Conservation (phyloP, 1,284 basidiomycete species). For the Agaricales sp. region DNA sequence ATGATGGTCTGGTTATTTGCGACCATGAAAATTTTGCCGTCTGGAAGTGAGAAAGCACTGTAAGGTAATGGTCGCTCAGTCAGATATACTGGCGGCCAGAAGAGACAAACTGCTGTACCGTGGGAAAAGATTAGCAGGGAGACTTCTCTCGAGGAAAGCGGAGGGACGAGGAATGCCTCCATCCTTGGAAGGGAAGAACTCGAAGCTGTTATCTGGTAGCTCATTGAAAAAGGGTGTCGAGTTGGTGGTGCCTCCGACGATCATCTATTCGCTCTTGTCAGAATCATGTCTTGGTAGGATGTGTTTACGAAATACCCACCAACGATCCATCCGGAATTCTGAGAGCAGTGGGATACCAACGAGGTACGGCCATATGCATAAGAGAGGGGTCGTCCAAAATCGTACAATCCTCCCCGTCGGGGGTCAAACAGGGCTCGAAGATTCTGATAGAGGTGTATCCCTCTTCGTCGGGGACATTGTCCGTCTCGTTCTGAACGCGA, state of each 20-base stretch:
- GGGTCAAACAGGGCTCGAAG: conserved; percentile 29
- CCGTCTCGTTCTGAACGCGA: conserved; percentile 17
- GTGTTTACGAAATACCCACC: conserved; percentile 12
- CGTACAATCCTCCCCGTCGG: conserved; percentile 25
- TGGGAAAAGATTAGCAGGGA: neutral
- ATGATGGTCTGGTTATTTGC: conserved; percentile 76
- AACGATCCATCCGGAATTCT: conserved; percentile 31
- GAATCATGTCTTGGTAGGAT: too few relatives aligned
- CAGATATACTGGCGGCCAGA: conserved; percentile 46
- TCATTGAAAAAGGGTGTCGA: conserved; percentile 27
- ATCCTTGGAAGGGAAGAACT: neutral
- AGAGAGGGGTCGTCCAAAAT: conserved; percentile 28
- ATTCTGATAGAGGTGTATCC: conserved; percentile 25
- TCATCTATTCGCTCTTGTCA: conserved; percentile 18
- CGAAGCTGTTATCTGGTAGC: conserved; percentile 27
- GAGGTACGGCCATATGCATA: conserved; percentile 24
- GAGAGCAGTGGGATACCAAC: conserved; percentile 37
- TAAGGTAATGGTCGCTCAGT: conserved; percentile 71
- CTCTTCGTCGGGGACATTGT: conserved; percentile 19
- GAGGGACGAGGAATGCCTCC: neutral
- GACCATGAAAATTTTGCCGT: conserved; percentile 66
- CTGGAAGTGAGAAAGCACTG: conserved; percentile 64
- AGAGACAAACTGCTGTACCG: neutral
- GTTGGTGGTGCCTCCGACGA: conserved; percentile 29
- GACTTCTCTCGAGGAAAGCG: neutral